Evolutionary conservation across 2,329 filamentous ascomycete genomes (phyloP).

Genomic region (Xylaria polymorpha): DNA sequence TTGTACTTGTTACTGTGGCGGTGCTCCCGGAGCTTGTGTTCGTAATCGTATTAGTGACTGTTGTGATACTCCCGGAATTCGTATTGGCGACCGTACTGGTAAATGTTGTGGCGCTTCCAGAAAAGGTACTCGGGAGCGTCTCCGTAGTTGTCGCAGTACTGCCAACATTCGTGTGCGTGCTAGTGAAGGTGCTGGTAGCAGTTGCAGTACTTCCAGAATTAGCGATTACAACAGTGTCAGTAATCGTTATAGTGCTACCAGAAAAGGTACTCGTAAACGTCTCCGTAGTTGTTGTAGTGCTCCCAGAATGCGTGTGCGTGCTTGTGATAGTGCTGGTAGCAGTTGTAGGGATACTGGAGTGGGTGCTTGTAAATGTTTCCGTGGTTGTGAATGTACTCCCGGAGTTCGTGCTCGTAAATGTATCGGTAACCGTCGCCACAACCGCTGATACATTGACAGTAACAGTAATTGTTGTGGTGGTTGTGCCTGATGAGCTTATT

Average conservation of each 20-base stretch:
- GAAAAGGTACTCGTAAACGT: not conserved
- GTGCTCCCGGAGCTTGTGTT: constrained; percentile 1
- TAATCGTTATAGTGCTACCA: not conserved
- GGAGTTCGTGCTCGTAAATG: not conserved
- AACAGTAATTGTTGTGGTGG: constrained; percentile 15
- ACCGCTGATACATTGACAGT: not conserved
- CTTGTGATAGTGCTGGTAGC: not conserved
- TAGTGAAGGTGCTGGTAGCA: not conserved
- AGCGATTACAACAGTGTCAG: not conserved
- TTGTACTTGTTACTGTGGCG: constrained; percentile 5
- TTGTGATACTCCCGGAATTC: not conserved
- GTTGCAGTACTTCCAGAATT: not conserved
- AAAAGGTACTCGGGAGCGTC: not conserved
- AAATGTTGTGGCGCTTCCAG: not conserved
- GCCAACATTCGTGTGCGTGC: not conserved
- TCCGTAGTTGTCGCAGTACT: constrained; percentile 9
- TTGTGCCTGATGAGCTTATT: constrained; percentile 21
- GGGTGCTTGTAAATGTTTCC: not conserved
- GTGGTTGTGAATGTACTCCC: constrained; percentile 1
- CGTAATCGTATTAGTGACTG: not conserved
- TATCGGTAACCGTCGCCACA: not conserved
- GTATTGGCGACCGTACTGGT: not conserved
- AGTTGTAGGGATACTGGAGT: not conserved
- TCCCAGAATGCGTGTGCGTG: not conserved
- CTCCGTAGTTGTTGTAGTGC: not conserved